phyloP scores from a whole-genome alignment of 352 stramenopile genomes.

The Phytophthora macrochlamydospora region DNA sequence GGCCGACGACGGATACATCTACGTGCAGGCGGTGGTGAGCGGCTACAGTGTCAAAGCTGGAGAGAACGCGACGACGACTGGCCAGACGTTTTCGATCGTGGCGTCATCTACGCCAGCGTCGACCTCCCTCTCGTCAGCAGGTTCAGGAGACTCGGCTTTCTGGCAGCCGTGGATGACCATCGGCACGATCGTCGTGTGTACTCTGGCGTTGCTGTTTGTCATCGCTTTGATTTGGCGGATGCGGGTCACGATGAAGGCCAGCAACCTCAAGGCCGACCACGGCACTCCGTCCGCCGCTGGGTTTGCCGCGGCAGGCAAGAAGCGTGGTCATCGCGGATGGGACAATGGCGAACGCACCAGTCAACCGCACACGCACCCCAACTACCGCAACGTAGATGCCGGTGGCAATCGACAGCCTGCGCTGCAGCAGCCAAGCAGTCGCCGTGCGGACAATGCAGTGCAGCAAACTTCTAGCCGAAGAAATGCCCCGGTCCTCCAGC shows the following conservation, averaged over 20 bases:
- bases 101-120: conserved; percentile 68
- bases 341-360: conserved; percentile 15
- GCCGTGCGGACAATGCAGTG: neutral
- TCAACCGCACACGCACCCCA: conserved; percentile 28
- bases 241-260: conserved; percentile 29
- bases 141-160: conserved; percentile 24
- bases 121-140: conserved; percentile 32
- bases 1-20: conserved; percentile 43
- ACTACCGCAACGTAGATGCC: conserved; percentile 36
- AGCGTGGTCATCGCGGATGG: conserved; percentile 7
- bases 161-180: conserved; percentile 86
- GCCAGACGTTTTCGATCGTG: conserved; percentile 79
- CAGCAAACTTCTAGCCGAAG: conserved; percentile 14
- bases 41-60: conserved; percentile 74
- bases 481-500: conserved; percentile 16
- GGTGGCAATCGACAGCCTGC: conserved; percentile 14
- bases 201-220: conserved; percentile 53
- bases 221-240: conserved; percentile 61
- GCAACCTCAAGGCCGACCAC: conserved; percentile 29
- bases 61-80: conserved; percentile 39
- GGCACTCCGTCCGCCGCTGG: conserved; percentile 9
- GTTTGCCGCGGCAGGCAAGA: conserved; percentile 15
- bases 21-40: conserved; percentile 64
- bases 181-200: conserved; percentile 54
- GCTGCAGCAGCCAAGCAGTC: conserved; percentile 10